These are phyloP conservation scores for Thymus quinquecostatus DNA, from an alignment of 257 asterid species.

Conservation along the genomic window DNA sequence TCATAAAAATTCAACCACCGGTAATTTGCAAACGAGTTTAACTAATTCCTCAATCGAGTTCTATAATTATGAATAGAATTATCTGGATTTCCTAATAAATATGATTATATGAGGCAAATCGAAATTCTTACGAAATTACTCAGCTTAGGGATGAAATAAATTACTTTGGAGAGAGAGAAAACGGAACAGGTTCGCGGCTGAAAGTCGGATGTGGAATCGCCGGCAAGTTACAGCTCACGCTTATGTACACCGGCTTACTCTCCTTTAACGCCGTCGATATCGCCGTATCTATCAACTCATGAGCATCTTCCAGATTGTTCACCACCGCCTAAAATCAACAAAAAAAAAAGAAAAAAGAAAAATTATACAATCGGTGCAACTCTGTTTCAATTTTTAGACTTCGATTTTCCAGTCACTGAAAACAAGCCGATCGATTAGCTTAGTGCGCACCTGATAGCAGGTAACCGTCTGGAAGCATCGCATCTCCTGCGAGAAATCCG, in stretches of 20 bases:
- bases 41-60: neutral
- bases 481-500: slow-evolving; percentile 84
- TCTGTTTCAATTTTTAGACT: neutral
- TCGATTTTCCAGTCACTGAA: neutral
- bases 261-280: slow-evolving; percentile 80
- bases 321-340: slow-evolving; percentile 63
- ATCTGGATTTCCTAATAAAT: neutral
- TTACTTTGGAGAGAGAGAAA: slow-evolving; percentile 66
- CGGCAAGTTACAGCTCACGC: slow-evolving; percentile 74
- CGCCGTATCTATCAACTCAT: slow-evolving; percentile 78
- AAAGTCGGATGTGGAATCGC: slow-evolving; percentile 78
- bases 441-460: slow-evolving; percentile 64
- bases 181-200: slow-evolving; percentile 75
- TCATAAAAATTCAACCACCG: neutral
- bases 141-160: slow-evolving; percentile 2
- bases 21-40: neutral
- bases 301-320: slow-evolving; percentile 88
- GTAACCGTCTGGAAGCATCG: slow-evolving; percentile 87
- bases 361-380: neutral
- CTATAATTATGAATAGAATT: neutral
- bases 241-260: slow-evolving; percentile 85
- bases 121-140: neutral
- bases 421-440: neutral
- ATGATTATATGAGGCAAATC: neutral
- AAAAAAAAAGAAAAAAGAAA: neutral